phyloP scores from a whole-genome alignment of 75 land plant species.

The Selaginella tamariscina region DNA sequence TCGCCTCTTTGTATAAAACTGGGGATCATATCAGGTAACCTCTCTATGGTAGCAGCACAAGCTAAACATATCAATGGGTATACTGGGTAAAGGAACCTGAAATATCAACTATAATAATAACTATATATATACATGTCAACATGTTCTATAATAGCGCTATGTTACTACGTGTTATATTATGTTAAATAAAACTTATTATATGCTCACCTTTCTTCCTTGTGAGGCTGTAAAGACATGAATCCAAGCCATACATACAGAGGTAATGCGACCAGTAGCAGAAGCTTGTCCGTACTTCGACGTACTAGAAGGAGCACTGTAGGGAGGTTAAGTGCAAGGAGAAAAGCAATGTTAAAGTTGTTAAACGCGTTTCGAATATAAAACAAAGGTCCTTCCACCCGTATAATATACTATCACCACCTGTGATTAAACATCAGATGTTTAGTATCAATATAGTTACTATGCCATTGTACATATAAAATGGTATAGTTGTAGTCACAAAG shows the following conservation, averaged over 20 bases:
- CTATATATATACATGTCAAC: too few relatives aligned
- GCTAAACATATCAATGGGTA: slow-evolving; percentile 93
- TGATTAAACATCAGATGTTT: too few relatives aligned
- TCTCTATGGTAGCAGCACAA: slow-evolving; percentile 87
- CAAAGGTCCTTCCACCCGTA: slow-evolving; percentile 85
- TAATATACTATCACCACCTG: slow-evolving; percentile 86
- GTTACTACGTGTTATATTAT: neutral
- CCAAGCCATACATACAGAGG: slow-evolving; percentile 86
- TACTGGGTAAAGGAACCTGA: slow-evolving; percentile 93
- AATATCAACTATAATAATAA: neutral
- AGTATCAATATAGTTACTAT: too few relatives aligned
- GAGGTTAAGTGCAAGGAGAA: slow-evolving; percentile 65
- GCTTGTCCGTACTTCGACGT: slow-evolving; percentile 26
- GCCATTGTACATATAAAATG: too few relatives aligned
- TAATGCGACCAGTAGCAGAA: slow-evolving; percentile 51
- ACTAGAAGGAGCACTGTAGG: slow-evolving; percentile 17
- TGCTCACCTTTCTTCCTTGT: slow-evolving; percentile 94
- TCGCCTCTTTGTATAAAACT: slow-evolving; percentile 15
- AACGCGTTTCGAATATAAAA: slow-evolving; percentile 84
- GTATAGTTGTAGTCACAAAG: too few relatives aligned
- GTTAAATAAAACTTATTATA: neutral
- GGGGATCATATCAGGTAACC: slow-evolving; percentile 66
- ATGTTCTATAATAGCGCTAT: too few relatives aligned
- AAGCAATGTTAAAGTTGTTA: slow-evolving; percentile 85
- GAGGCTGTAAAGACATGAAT: slow-evolving; percentile 96